Evolutionary conservation across 2,329 filamentous ascomycete genomes (phyloP).

Genomic region (Chalaropsis ovoidea): DNA sequence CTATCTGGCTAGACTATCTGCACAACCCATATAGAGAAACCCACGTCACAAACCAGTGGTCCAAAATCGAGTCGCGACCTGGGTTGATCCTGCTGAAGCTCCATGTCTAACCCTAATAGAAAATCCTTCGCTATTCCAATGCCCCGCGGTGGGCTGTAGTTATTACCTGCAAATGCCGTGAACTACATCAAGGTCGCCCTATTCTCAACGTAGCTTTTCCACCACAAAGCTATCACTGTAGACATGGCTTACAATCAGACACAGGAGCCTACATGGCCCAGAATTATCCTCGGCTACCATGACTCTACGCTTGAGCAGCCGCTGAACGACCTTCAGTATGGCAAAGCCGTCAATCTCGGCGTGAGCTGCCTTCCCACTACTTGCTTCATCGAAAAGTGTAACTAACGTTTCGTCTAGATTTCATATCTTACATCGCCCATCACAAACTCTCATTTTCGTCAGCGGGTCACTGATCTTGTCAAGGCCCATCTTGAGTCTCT

Average conservation of each 20-base stretch:
- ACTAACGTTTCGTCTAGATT: conserved; percentile 45
- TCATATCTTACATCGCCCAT: conserved; percentile 69
- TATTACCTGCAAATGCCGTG: background rate
- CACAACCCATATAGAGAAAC: too few relatives aligned
- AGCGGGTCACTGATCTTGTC: conserved; percentile 54
- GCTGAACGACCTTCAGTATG: conserved; percentile 54
- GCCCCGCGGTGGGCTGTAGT: conserved; percentile 11
- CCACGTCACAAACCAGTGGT: too few relatives aligned
- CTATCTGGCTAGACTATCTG: too few relatives aligned
- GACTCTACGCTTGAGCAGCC: conserved; percentile 53
- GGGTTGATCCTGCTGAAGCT: background rate
- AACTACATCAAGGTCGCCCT: background rate
- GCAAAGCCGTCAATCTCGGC: conserved; percentile 57
- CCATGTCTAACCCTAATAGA: conserved; percentile 13
- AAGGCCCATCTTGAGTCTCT: conserved; percentile 44
- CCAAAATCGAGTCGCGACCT: too few relatives aligned
- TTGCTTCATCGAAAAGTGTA: background rate
- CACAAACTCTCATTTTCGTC: conserved; percentile 62
- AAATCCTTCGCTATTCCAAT: background rate
- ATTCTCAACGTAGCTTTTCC: background rate
- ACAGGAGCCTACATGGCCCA: conserved; percentile 15
- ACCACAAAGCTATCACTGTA: too few relatives aligned
- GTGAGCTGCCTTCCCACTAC: conserved; percentile 39
- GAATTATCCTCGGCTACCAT: conserved; percentile 50
- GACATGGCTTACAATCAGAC: conserved; percentile 13